These are phyloP conservation scores for Metschnikowia amazonensis DNA, from an alignment of 805 yeast genomes.

Conservation along the genomic window DNA sequence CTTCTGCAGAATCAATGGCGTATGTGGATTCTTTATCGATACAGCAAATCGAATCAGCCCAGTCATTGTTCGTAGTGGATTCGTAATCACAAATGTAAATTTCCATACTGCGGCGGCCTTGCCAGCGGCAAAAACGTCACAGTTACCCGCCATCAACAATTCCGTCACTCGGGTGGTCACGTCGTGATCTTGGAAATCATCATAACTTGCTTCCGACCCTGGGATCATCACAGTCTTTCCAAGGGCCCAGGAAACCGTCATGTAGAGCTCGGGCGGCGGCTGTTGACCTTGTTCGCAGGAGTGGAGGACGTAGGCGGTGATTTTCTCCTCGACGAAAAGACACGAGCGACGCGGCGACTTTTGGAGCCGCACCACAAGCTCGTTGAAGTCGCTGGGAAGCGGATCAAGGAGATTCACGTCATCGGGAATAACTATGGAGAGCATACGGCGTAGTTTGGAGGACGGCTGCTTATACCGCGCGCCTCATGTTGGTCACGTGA, in stretches of 20 bases:
- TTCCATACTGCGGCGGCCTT: constrained; percentile 22
- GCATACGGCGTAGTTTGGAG: not conserved
- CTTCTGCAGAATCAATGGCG: no score
- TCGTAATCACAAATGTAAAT: constrained; percentile 22
- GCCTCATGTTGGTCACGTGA: not conserved
- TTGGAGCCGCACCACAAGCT: not conserved
- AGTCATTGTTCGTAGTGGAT: constrained; percentile 7
- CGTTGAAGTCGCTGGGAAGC: not conserved
- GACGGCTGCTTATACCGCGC: not conserved
- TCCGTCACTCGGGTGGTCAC: constrained; percentile 1
- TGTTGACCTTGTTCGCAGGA: constrained; percentile 3
- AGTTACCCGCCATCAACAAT: constrained; percentile 6
- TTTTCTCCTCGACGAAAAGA: constrained; percentile 31
- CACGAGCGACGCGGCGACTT: not conserved
- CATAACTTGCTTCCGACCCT: not conserved
- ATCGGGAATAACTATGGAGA: constrained; percentile 14
- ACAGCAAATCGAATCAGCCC: constrained; percentile 9
- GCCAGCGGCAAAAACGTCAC: not conserved
- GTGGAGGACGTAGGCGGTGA: constrained; percentile 27
- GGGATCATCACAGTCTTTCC: not conserved
- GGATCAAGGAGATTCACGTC: constrained; percentile 2
- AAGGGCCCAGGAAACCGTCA: constrained; percentile 2
- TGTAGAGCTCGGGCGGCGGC: constrained; percentile 7
- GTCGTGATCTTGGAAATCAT: not conserved
- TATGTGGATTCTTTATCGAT: no score